Evolutionary conservation across 805 yeast species (phyloP), one percentile per base, ranked within the genome.

Genomic region (Teunomyces atbi): DNA sequence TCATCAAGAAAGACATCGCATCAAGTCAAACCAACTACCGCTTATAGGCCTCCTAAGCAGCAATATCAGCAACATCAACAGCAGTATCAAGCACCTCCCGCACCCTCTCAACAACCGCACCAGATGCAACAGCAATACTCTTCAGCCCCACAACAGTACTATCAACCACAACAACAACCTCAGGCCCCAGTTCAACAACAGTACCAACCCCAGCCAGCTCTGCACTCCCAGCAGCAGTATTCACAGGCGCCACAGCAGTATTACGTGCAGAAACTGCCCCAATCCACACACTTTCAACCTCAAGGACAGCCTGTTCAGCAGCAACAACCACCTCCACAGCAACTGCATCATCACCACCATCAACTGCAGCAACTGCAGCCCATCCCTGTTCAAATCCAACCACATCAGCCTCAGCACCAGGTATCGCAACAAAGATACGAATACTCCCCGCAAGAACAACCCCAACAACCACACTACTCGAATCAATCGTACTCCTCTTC

Each of bases 311-410:
- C 39, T 6, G 37, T 20, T 4, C 21, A 15, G 5, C 26, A 15
- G n/a, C 46, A 42, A 8, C 48, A 33, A 16, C 27, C 60, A 54
- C 41, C 61, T 47, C 50, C 47, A 56, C 41, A 58, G 55, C 37
- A 57, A 16, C 38, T 29, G 19, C 54, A 46, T 21, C 53, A 45
- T 18, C 47, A 41, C 20, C 47, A 45, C 23, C 47, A 37, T n/a
- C 48, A 53, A 10, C 54, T 45, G 21, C 39, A 52, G 2, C 57
- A 51, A 27, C 45, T 38, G n/a, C 54, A 40, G 23, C 46, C 50
- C 6, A 48, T 46, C 12, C 41, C 45, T 6, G 50, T 36, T 10
- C 51, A 48, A 23, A 47, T 36, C 6, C 51, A 45, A 26, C 47
- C 36, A 6, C 45, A 35, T 10, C 50, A 39, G 13, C 18, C 41